Base-by-base conservation (phyloP, 2,329 filamentous ascomycete genomes). In the Neurospora crassa region DNA sequence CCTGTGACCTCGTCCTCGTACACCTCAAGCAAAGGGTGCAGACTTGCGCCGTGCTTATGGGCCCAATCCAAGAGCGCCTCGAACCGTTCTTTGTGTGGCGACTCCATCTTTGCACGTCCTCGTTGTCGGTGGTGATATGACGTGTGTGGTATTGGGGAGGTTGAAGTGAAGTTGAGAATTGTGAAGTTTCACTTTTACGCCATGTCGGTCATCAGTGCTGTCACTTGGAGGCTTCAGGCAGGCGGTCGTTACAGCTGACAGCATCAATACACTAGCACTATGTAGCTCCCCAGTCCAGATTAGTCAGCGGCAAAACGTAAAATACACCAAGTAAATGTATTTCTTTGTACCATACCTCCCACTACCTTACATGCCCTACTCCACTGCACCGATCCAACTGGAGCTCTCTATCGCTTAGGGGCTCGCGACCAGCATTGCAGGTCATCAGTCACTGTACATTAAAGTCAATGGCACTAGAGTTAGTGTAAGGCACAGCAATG, bases 1-100 rank as follows among this genome's bases (percentile, higher is more conserved):
- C 86, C 85, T 2, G 85, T 88, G 12, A 79, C 71, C 1, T 82
- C 75, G 73, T 89, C 84, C 2, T 83, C 76, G 76, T 85, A 86
- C 68, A 90, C 80, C 72, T 89, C 83, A 37, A 90, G 81, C 0
- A 80, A 78, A 0, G 83, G 82, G 74, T 89, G 84, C 37, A 90
- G 79, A 5, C 72, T 72, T 14, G 84, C 86, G 7, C 85, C 84
- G 71, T 85, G 79, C 0, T 77, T 75, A 34, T 74, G 76, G 5
- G 84, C 84, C 88, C 88, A 90, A 5, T 76, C 71, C n/a, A 85
- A 73, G 5, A 89, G 83, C 12, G 73, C 75, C 2, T 76, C 67
- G 45, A 81, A 79, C 1, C 76, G 76, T 5, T 69, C 43, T 29
- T 76, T 71, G 2, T 78, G 74, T 12, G 70, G 45, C 18, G 73